A percentile compares a stretch with the other conserved stretches of the same genome.
These are phyloP conservation scores for Lactarius hengduanensis DNA, from an alignment of 768 basidiomycete genomes.

Conservation along the genomic window DNA sequence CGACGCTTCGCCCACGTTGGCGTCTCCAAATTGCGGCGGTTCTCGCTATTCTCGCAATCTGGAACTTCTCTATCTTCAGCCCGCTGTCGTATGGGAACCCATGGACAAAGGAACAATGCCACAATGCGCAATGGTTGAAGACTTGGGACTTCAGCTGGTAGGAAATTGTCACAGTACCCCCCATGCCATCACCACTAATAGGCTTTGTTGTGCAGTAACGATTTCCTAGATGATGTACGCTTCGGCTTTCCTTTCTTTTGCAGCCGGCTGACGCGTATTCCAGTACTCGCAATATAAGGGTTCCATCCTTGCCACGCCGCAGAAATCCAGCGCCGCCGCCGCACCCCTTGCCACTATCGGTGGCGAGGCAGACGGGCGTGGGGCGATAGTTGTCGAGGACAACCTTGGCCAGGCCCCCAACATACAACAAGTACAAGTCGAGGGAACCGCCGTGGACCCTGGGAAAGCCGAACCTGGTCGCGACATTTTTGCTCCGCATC, in stretches of 20 bases:
- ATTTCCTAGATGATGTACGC: conserved; percentile 68
- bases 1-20: conserved; percentile 68
- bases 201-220: conserved; percentile 44
- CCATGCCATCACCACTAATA: conserved; percentile 14
- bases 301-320: conserved; percentile 39
- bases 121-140: conserved; percentile 78
- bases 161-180: conserved; percentile 27
- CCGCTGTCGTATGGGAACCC: conserved; percentile 79
- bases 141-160: conserved; percentile 97
- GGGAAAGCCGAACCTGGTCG: conserved; percentile 69
- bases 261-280: background rate
- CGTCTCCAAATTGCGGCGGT: conserved; percentile 80
- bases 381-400: conserved; percentile 54
- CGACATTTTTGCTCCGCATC: conserved; percentile 64
- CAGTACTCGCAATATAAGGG: conserved; percentile 60
- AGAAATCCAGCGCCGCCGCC: conserved; percentile 34
- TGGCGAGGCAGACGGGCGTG: conserved; percentile 54
- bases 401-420: conserved; percentile 33
- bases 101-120: conserved; percentile 84
- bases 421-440: conserved; percentile 25
- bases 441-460: conserved; percentile 42
- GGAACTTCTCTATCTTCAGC: conserved; percentile 76
- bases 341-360: conserved; percentile 47
- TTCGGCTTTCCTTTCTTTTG: conserved; percentile 9
- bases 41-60: conserved; percentile 67